Evolutionary conservation across 305 asterid species (phyloP), one percentile per base, ranked within the genome.

Genomic region (Solanum hybrid): DNA sequence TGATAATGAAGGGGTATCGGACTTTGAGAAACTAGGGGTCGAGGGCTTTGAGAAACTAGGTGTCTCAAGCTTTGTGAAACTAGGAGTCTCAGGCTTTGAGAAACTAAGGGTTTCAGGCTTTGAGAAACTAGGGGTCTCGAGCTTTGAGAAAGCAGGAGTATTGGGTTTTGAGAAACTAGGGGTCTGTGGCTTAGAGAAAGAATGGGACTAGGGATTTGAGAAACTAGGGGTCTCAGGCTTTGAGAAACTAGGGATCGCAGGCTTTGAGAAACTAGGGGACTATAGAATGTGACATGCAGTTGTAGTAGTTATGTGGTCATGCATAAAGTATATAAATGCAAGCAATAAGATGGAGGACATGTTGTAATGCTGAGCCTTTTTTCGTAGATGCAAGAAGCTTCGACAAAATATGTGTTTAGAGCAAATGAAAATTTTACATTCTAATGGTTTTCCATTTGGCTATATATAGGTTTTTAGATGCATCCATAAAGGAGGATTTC

Each of bases 31-130:
- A 51, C 2, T 0, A 51, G n/a, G 67, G 0, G 10, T 51, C 36
- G 5, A 6, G 1, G 1, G 4, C n/a, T 6, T 51, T 16, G n/a
- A 6, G 67, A 18, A 57, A 57, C 4, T 2, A 57, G n/a, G 67
- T 0, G 10, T 51, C 2, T 16, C 10, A 0, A 2, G n/a, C n/a
- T 16, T 51, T 16, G 67, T 14, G 9, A 51, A 51, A 51, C 4
- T 6, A 51, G 64, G n/a, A 4, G 8, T 51, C 1, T 51, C 1
- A 1, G 2, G n/a, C 4, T 51, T 51, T 16, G 0, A 16, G 9
- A 6, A 51, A 16, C 1, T 14, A 51, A 8, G 22, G n/a, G 64
- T 16, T 2, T 51, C 6, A 0, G 64, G 22, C 64, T 51, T 51
- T 51, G 22, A 51, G 22, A 51, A 16, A 51, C 64, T 51, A 51